Conservation (phyloP, 768 basidiomycete genomes). For the Filobasidium floriforme region DNA sequence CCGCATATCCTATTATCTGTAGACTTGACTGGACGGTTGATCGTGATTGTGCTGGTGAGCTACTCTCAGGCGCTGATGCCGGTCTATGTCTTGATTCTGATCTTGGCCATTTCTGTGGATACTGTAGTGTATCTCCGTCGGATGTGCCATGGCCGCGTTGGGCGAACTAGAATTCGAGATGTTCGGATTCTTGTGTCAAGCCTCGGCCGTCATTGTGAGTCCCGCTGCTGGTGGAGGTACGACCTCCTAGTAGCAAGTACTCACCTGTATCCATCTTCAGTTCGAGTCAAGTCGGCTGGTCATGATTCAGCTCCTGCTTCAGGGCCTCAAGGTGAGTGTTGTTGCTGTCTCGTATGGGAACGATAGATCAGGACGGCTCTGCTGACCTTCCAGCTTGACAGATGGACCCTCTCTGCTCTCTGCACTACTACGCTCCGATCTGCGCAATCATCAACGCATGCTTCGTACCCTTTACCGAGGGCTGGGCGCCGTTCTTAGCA, state of each 20-base stretch:
- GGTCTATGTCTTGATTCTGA: neutral
- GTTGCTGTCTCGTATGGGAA: neutral
- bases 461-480: slow-evolving; percentile 87
- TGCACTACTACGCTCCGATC: slow-evolving; percentile 59
- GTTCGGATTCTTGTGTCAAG: slow-evolving; percentile 81
- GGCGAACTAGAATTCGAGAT: slow-evolving; percentile 84
- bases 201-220: slow-evolving; percentile 61
- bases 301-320: slow-evolving; percentile 90
- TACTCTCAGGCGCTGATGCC: too few relatives aligned
- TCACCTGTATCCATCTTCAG: slow-evolving; percentile 32
- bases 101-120: neutral
- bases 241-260: too few relatives aligned
- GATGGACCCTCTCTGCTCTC: slow-evolving; percentile 97
- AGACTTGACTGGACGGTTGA: neutral
- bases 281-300: slow-evolving; percentile 86
- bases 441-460: slow-evolving; percentile 83
- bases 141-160: slow-evolving; percentile 64
- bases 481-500: slow-evolving; percentile 76
- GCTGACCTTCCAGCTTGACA: slow-evolving; percentile 4
- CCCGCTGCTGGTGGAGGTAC: too few relatives aligned
- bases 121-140: slow-evolving; percentile 60
- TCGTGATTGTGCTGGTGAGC: slow-evolving; percentile 7
- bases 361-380: neutral
- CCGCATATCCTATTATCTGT: neutral
- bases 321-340: slow-evolving; percentile 63